These are phyloP conservation scores for Alternaria atra DNA, from an alignment of 2,329 filamentous ascomycete species.

Conservation along the genomic window DNA sequence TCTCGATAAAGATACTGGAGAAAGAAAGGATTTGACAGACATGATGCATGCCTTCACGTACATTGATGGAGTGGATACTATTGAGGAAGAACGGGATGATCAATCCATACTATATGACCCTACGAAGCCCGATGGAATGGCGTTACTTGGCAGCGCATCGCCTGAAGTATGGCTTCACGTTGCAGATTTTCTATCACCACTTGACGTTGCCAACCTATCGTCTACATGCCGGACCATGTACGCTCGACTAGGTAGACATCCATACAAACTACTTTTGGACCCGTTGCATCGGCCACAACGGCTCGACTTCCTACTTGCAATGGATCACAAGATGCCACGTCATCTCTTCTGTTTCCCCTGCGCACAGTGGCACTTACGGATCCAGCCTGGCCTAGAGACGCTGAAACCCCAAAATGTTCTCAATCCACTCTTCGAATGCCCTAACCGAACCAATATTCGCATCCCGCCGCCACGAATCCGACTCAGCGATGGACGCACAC, in stretches of 20 bases:
- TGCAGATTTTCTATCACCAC: constrained; percentile 35
- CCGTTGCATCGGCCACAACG: constrained; percentile 58
- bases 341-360: constrained; percentile 70
- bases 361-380: constrained; percentile 63
- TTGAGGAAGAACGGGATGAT: constrained; percentile 28
- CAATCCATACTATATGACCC: constrained; percentile 33
- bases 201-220: constrained; percentile 40
- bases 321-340: constrained; percentile 62
- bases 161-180: constrained; percentile 40
- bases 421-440: constrained; percentile 67
- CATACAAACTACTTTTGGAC: constrained; percentile 35
- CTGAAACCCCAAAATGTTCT: constrained; percentile 63
- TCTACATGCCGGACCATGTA: constrained; percentile 42
- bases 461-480: constrained; percentile 62
- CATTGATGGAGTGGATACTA: constrained; percentile 31
- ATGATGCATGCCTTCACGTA: constrained; percentile 48
- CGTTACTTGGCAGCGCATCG: constrained; percentile 28
- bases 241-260: constrained; percentile 31
- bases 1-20: constrained; percentile 44
- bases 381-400: constrained; percentile 62
- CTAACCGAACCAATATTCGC: constrained; percentile 60
- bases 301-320: constrained; percentile 60
- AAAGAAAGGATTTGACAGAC: constrained; percentile 43
- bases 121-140: constrained; percentile 34
- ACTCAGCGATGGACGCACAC: constrained; percentile 60